Evolutionary conservation across 2,329 filamentous ascomycete species (phyloP).

Genomic region (Trichoderma brevicompactum): DNA sequence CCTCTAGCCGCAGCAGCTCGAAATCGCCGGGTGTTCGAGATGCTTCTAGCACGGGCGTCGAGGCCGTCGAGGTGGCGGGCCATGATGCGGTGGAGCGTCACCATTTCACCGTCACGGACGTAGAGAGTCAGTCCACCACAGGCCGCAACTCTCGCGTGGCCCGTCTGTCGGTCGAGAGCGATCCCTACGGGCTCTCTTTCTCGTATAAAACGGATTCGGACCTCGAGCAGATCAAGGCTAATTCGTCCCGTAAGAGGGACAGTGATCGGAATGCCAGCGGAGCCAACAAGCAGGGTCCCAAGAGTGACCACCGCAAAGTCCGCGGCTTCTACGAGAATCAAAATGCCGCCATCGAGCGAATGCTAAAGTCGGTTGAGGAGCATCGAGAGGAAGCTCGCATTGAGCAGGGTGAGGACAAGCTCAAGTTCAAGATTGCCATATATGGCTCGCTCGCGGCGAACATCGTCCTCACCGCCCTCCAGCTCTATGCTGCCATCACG

Average conservation of each 20-base stretch:
- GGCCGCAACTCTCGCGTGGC: conserved; percentile 53
- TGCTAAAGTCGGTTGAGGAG: conserved; percentile 91
- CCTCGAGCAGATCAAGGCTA: conserved; percentile 77
- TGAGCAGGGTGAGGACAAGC: conserved; percentile 77
- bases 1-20: conserved; percentile 37
- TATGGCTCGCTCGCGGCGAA: conserved; percentile 79
- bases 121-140: conserved; percentile 53
- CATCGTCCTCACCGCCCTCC: conserved; percentile 74
- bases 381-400: conserved; percentile 82
- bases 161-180: conserved; percentile 65
- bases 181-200: conserved; percentile 79
- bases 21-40: conserved; percentile 37
- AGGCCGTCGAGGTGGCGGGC: conserved; percentile 43
- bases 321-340: conserved; percentile 86
- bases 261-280: conserved; percentile 39
- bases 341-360: conserved; percentile 89
- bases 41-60: conserved; percentile 53
- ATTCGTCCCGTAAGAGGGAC: conserved; percentile 76
- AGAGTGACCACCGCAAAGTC: conserved; percentile 58
- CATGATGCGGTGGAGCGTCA: conserved; percentile 51
- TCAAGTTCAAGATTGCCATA: conserved; percentile 71
- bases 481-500: conserved; percentile 85
- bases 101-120: conserved; percentile 47
- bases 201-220: conserved; percentile 79
- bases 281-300: conserved; percentile 34